Conservation (phyloP, 768 basidiomycete species). For the Suillus subluteus region DNA sequence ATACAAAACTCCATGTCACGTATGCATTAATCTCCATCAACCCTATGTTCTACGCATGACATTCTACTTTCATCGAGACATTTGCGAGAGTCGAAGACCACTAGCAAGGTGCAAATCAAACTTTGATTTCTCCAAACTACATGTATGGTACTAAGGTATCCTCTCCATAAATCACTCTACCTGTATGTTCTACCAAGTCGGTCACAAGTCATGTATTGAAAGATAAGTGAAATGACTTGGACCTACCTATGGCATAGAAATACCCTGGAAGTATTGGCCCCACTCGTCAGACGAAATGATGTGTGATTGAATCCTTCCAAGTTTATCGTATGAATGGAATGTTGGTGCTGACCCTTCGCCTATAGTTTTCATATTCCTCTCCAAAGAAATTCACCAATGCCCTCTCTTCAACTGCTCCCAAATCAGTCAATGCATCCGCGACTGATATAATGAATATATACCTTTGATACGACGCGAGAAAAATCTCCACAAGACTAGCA, state of each 20-base stretch:
- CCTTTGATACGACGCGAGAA: constrained; percentile 81
- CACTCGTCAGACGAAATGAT: background rate
- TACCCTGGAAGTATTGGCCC: background rate
- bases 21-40: constrained; percentile 26
- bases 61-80: constrained; percentile 19
- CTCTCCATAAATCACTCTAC: background rate
- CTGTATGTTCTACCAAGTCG: background rate
- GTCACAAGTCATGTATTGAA: background rate
- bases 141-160: background rate
- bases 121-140: background rate
- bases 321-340: constrained; percentile 82
- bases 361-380: constrained; percentile 79
- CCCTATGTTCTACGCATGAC: constrained; percentile 31
- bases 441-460: constrained; percentile 33
- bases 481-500: constrained; percentile 79
- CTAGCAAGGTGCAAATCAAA: background rate
- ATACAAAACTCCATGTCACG: constrained; percentile 22
- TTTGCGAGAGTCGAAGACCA: background rate
- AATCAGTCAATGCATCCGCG: background rate
- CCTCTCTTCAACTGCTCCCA: constrained; percentile 72
- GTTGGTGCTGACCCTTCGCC: constrained; percentile 75
- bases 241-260: background rate
- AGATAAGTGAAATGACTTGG: background rate
- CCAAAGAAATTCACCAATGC: constrained; percentile 89
- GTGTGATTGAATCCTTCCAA: background rate